Evolutionary conservation across 2,329 filamentous ascomycete species (phyloP).

Genomic region (Juglanconis sp.): DNA sequence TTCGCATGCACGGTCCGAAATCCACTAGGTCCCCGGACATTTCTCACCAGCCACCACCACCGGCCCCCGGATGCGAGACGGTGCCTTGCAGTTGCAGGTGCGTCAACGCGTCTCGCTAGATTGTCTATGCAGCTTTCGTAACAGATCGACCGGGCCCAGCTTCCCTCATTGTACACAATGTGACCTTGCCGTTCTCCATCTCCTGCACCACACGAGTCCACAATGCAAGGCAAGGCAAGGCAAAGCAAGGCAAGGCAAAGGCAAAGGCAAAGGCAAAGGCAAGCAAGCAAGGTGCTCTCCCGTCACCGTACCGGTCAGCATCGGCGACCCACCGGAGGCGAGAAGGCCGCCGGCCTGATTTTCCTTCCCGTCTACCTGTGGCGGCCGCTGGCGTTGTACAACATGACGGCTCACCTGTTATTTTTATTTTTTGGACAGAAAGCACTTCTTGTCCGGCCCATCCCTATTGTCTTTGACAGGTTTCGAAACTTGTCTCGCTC

Average conservation of each 20-base stretch:
- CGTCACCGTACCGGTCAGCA: background rate
- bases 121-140: background rate
- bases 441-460: background rate
- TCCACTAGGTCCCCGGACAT: background rate
- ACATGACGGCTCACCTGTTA: slow-evolving; percentile 1
- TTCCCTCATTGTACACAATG: no score
- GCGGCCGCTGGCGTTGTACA: background rate
- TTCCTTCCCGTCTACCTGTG: background rate
- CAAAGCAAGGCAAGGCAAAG: background rate
- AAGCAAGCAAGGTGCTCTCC: background rate
- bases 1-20: background rate
- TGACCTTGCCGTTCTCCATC: background rate
- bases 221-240: background rate
- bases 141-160: no score
- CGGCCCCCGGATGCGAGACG: background rate
- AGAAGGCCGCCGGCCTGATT: background rate
- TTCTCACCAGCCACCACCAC: background rate
- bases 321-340: background rate
- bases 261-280: background rate
- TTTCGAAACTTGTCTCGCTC: background rate
- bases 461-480: background rate
- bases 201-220: background rate
- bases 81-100: background rate
- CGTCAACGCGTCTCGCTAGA: background rate
- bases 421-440: background rate